Evolutionary conservation across 2,329 filamentous ascomycete genomes (phyloP), one percentile per base, ranked within the genome.

Genomic region (Botrytis sinoallii): DNA sequence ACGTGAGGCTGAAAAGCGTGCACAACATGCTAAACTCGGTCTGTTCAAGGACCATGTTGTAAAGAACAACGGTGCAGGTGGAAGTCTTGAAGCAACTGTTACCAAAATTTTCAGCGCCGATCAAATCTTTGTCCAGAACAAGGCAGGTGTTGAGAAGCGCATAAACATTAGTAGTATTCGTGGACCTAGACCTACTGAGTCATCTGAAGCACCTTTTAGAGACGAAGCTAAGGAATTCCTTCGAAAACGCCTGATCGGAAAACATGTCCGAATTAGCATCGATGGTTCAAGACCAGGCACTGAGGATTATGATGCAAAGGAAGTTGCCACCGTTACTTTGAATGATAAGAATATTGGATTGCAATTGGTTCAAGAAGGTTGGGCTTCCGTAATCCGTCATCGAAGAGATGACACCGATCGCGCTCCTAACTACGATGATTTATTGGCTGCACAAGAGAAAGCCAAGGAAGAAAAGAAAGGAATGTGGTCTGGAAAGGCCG

Each of bases 161-260:
- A 91, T 98, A 82, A 97, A 91, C 82, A 86, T 99, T 74, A 97
- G 94, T 86, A 98, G 95, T 82, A 89, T 98, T 74, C 91, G 96
- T 75, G 95, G 96, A 73, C 96, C 96, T n/a, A 95, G 97, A 81
- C 89, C 92, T 4, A 92, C 90, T 66, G 95, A 98, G 82, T 89
- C 93, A 32, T 92, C 93, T 73, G 95, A 98, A 83, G 88, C 93
- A 59, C 94, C 94, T 0, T 99, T 95, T 86, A 89, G 90, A 77
- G 92, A 96, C 20, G 95, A 98, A 81, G 95, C 96, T 46, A 99
- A 99, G 86, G 96, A 99, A 82, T 98, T 95, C 81, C 83, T 98
- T 76, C 91, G 96, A 72, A 97, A 97, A 87, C 94, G 91, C 82
- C 83, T 98, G 46, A 99, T 99, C 80, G 96, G 95, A 75, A 99